Evolutionary conservation across 805 yeast species (phyloP).

Genomic region (Teunomyces funiuensis): DNA sequence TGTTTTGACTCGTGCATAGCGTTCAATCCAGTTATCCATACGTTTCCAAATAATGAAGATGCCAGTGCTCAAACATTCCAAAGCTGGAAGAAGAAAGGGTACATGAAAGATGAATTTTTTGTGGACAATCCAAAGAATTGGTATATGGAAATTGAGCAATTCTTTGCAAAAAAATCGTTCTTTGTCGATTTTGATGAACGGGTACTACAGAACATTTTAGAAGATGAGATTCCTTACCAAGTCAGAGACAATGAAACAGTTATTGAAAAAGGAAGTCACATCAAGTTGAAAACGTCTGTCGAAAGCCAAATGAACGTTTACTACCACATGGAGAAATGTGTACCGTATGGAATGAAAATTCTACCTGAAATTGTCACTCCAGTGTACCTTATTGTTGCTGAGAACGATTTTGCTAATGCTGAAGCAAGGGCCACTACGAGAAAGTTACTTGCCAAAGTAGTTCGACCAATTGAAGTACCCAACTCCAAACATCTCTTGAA

Average conservation of each 20-base stretch:
- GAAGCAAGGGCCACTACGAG: not conserved
- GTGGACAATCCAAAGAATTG: not conserved
- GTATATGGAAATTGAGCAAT: not conserved
- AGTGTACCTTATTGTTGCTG: not conserved
- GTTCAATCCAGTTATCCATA: conserved; percentile 60
- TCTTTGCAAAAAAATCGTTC: not conserved
- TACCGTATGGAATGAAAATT: conserved; percentile 1
- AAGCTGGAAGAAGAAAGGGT: conserved; percentile 5
- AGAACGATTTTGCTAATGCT: not conserved
- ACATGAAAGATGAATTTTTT: not conserved
- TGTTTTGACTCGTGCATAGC: conserved; percentile 53
- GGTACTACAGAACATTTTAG: conserved; percentile 1
- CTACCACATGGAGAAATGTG: not conserved
- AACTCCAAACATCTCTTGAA: not conserved
- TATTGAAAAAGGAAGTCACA: not conserved
- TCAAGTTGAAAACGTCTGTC: not conserved
- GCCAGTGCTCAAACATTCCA: not conserved
- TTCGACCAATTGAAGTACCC: not conserved
- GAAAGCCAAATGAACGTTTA: conserved; percentile 1
- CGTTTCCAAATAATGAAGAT: not conserved
- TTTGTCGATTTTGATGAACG: not conserved
- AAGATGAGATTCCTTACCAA: conserved; percentile 3
- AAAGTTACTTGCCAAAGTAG: not conserved
- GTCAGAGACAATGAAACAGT: not conserved
- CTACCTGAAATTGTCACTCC: not conserved